A percentile compares a stretch with the other conserved stretches of the same genome.
Conservation (phyloP, 495 filamentous ascomycete species). For the Xylaria palmicola region DNA sequence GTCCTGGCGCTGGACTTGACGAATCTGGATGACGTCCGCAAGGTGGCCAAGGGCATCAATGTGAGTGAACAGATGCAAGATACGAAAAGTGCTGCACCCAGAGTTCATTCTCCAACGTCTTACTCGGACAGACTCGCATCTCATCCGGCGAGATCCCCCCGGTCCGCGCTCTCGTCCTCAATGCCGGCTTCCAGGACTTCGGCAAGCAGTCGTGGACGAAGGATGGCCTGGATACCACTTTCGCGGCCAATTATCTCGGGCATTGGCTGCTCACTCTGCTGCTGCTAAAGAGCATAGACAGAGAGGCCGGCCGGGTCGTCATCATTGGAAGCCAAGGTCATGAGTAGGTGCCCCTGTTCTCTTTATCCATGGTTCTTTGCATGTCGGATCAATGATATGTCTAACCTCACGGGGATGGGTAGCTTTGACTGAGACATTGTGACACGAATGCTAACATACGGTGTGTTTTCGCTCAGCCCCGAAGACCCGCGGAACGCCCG, state of each 20-base stretch:
- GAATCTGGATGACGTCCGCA: slow-evolving; percentile 12
- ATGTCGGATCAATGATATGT: neutral
- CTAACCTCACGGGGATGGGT: neutral
- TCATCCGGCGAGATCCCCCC: slow-evolving; percentile 32
- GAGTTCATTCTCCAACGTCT: slow-evolving; percentile 37
- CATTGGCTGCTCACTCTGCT: slow-evolving; percentile 41
- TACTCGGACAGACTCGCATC: slow-evolving; percentile 21
- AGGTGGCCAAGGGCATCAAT: slow-evolving; percentile 17
- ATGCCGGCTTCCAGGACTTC: slow-evolving; percentile 35
- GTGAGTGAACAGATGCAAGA: slow-evolving; percentile 16
- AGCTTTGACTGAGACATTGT: neutral
- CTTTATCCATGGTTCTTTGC: neutral
- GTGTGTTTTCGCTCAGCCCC: slow-evolving; percentile 11
- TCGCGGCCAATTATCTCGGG: slow-evolving; percentile 42
- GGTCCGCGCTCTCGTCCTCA: slow-evolving; percentile 43
- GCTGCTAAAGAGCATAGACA: slow-evolving; percentile 39
- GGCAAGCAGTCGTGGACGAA: slow-evolving; percentile 31
- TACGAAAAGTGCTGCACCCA: slow-evolving; percentile 31
- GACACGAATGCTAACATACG: slow-evolving; percentile 1
- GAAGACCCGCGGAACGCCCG: slow-evolving; percentile 20
- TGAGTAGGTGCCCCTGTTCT: slow-evolving; percentile 23
- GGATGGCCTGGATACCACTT: slow-evolving; percentile 32
- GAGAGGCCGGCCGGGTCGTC: slow-evolving; percentile 35
- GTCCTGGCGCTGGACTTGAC: slow-evolving; percentile 18
- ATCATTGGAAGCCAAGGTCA: slow-evolving; percentile 39